Evolutionary conservation across 2,329 filamentous ascomycete genomes (phyloP).

Genomic region (Epichloe sp.): DNA sequence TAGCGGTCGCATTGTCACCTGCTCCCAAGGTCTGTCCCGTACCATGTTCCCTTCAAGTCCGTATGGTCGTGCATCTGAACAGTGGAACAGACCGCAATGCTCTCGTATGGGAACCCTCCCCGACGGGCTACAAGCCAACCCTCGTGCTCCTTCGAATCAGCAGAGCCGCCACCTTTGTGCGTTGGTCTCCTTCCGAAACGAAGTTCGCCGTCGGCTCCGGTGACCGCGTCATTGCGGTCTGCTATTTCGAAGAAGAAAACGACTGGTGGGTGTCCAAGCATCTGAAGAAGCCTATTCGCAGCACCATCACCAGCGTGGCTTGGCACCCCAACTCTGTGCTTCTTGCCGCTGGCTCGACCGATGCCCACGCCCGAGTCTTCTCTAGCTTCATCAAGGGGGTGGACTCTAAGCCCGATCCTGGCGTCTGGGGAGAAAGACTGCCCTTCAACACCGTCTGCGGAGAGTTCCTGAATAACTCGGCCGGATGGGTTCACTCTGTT

Average conservation of each 20-base stretch:
- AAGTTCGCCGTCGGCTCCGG: slow-evolving; percentile 97
- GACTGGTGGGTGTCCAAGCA: slow-evolving; percentile 99
- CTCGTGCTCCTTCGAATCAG: slow-evolving; percentile 95
- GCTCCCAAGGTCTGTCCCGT: slow-evolving; percentile 65
- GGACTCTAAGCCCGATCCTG: slow-evolving; percentile 72
- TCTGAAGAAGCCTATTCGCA: slow-evolving; percentile 96
- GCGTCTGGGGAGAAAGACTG: slow-evolving; percentile 85
- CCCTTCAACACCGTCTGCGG: slow-evolving; percentile 98
- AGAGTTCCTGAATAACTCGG: slow-evolving; percentile 90
- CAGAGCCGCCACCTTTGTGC: slow-evolving; percentile 88
- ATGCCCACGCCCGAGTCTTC: slow-evolving; percentile 90
- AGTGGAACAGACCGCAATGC: slow-evolving; percentile 70
- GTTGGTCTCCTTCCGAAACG: slow-evolving; percentile 91
- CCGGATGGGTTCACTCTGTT: slow-evolving; percentile 90
- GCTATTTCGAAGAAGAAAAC: slow-evolving; percentile 98
- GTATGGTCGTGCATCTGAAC: no score
- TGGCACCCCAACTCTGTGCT: slow-evolving; percentile 98
- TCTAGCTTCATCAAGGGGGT: slow-evolving; percentile 94
- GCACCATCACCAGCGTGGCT: slow-evolving; percentile 84
- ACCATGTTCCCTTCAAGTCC: no score
- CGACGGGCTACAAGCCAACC: slow-evolving; percentile 88
- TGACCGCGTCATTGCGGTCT: slow-evolving; percentile 87
- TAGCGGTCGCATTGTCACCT: slow-evolving; percentile 89
- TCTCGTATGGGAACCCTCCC: slow-evolving; percentile 93
- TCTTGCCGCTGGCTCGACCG: slow-evolving; percentile 87